phyloP scores from a whole-genome alignment of 495 filamentous ascomycete genomes.

The Lentithecium fluviatile region DNA sequence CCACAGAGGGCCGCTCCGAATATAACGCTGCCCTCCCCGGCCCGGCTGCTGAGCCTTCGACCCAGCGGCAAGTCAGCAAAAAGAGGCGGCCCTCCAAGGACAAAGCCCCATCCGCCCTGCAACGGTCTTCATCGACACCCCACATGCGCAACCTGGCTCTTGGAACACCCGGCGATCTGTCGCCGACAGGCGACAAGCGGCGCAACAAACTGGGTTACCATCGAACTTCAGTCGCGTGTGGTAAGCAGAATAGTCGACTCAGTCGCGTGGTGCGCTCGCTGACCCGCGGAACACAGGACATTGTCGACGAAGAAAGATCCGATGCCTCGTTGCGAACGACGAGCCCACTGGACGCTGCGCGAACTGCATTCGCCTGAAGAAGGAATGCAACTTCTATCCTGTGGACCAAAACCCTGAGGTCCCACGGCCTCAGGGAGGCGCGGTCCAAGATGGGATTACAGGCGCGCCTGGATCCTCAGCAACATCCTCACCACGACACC shows the following conservation, averaged over 20 bases:
- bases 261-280: background rate
- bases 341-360: constrained; percentile 84
- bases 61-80: constrained; percentile 17
- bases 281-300: constrained; percentile 59
- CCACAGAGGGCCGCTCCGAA: constrained; percentile 7
- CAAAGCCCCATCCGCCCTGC: constrained; percentile 49
- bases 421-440: constrained; percentile 24
- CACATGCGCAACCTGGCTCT: constrained; percentile 58
- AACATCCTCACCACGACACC: constrained; percentile 34
- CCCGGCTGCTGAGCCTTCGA: constrained; percentile 8
- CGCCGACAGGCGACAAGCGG: constrained; percentile 69
- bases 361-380: constrained; percentile 94
- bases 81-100: constrained; percentile 30
- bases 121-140: constrained; percentile 65
- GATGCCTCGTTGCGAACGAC: constrained; percentile 77
- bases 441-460: constrained; percentile 17
- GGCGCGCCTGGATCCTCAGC: constrained; percentile 35
- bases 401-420: constrained; percentile 72
- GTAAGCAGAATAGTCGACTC: constrained; percentile 58
- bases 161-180: constrained; percentile 46
- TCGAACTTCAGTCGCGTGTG: constrained; percentile 93
- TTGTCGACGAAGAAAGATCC: constrained; percentile 91
- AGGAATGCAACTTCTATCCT: constrained; percentile 91
- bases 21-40: constrained; percentile 5
- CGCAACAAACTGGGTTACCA: constrained; percentile 98